Evolutionary conservation across 2,329 filamentous ascomycete species (phyloP).

Genomic region (Clonostachys byssicola): DNA sequence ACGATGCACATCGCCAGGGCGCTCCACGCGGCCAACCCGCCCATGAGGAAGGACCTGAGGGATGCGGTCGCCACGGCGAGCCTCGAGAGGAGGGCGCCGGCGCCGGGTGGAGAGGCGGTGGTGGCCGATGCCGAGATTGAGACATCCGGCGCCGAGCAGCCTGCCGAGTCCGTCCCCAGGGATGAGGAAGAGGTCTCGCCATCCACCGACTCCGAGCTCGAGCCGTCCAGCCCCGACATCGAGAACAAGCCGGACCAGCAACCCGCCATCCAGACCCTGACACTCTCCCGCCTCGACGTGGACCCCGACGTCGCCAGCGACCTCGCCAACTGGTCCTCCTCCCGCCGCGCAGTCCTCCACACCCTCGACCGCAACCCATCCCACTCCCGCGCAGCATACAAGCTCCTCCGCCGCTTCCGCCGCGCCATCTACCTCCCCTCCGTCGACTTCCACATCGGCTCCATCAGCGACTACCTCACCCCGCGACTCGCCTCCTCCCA

Average conservation of each 20-base stretch:
- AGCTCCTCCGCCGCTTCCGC: conserved; percentile 62
- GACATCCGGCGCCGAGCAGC: not conserved
- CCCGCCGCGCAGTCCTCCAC: conserved; percentile 67
- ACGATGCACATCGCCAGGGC: conserved; percentile 73
- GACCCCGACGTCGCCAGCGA: conserved; percentile 6
- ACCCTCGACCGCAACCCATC: conserved; percentile 63
- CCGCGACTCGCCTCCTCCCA: conserved; percentile 37
- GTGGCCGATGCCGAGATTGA: not conserved
- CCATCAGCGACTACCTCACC: conserved; percentile 59
- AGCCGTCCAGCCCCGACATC: not conserved
- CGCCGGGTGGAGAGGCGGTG: not conserved
- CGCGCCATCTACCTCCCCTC: conserved; percentile 65
- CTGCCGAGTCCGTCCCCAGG: too few relatives aligned
- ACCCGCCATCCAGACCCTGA: not conserved
- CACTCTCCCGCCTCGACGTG: conserved; percentile 16
- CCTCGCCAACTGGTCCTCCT: conserved; percentile 27
- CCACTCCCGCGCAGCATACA: conserved; percentile 61
- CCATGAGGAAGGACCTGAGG: not conserved
- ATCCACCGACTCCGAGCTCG: too few relatives aligned
- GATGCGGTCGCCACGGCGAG: not conserved
- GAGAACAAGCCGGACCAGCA: not conserved
- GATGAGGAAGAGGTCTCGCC: too few relatives aligned
- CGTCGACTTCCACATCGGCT: conserved; percentile 70
- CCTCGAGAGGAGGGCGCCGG: not conserved
- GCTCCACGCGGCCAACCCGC: conserved; percentile 67